Conservation (phyloP, 768 basidiomycete genomes). For the Termitomyces heimii region DNA sequence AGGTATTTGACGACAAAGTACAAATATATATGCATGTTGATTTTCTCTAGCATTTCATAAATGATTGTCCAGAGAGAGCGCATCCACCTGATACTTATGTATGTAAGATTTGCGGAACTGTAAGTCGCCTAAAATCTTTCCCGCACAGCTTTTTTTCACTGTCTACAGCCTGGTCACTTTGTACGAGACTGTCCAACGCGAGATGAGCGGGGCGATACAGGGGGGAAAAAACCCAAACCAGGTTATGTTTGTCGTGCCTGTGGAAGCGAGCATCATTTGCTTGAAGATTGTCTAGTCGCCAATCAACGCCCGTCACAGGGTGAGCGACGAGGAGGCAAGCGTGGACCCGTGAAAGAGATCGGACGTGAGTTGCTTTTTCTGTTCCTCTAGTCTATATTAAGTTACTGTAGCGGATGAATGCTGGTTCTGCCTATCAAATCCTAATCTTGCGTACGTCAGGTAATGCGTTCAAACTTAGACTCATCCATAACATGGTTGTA, state of each 20-base stretch:
- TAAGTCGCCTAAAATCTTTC: slow-evolving; percentile 21
- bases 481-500: slow-evolving; percentile 7
- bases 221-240: slow-evolving; percentile 73
- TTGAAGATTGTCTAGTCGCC: slow-evolving; percentile 80
- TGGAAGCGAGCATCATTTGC: slow-evolving; percentile 78
- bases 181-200: slow-evolving; percentile 86
- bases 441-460: slow-evolving; percentile 68
- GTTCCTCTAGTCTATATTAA: not conserved
- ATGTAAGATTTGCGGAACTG: slow-evolving; percentile 79
- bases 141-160: slow-evolving; percentile 2
- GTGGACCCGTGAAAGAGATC: slow-evolving; percentile 70
- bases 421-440: slow-evolving; percentile 98
- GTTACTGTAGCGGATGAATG: slow-evolving; percentile 73
- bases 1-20: slow-evolving; percentile 34
- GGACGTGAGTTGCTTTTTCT: slow-evolving; percentile 47
- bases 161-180: slow-evolving; percentile 66
- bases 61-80: slow-evolving; percentile 65
- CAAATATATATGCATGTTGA: not conserved
- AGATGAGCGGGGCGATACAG: slow-evolving; percentile 74
- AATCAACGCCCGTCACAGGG: slow-evolving; percentile 40
- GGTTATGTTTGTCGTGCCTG: slow-evolving; percentile 93
- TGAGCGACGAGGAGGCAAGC: slow-evolving; percentile 37
- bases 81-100: slow-evolving; percentile 82
- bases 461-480: not conserved
- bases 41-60: slow-evolving; percentile 61